A percentile compares a stretch with the other conserved stretches of the same genome.
Evolutionary conservation across 768 basidiomycete species (phyloP).

Genomic region (Thelephora ganbajun): DNA sequence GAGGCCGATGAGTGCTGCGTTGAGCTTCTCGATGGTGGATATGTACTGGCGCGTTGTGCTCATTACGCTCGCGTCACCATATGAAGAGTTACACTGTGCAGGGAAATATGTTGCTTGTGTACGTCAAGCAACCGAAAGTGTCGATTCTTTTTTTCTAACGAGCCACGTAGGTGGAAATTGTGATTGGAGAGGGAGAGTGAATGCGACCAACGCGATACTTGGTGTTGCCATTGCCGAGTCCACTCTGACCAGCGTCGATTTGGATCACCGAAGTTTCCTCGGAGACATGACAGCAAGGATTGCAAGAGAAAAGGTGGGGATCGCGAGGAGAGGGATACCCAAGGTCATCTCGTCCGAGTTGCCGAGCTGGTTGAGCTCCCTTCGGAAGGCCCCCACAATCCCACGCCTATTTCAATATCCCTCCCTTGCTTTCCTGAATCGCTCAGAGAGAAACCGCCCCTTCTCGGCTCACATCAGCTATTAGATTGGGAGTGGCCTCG

Average conservation of each 20-base stretch:
- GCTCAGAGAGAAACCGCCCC: constrained; percentile 37
- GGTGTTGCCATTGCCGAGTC: constrained; percentile 56
- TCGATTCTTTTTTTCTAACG: background rate
- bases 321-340: constrained; percentile 41
- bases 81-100: constrained; percentile 11
- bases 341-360: constrained; percentile 27
- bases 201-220: constrained; percentile 87
- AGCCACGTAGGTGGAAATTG: constrained; percentile 53
- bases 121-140: constrained; percentile 11
- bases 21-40: constrained; percentile 77
- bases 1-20: constrained; percentile 69
- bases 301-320: constrained; percentile 71
- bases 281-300: constrained; percentile 66
- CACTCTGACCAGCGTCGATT: constrained; percentile 75
- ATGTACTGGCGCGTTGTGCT: constrained; percentile 56
- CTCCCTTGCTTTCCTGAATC: constrained; percentile 32
- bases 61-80: constrained; percentile 1
- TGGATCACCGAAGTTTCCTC: constrained; percentile 89
- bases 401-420: constrained; percentile 31
- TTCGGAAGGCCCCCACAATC: background rate
- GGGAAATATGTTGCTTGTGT: constrained; percentile 76
- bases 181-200: constrained; percentile 80
- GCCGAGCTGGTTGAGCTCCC: constrained; percentile 1
- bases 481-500: constrained; percentile 44
- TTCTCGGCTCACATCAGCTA: constrained; percentile 72